A percentile compares a stretch with the other conserved stretches of the same genome.
Evolutionary conservation across 257 asterid species (phyloP).

Genomic region (Mitragyna speciosa): DNA sequence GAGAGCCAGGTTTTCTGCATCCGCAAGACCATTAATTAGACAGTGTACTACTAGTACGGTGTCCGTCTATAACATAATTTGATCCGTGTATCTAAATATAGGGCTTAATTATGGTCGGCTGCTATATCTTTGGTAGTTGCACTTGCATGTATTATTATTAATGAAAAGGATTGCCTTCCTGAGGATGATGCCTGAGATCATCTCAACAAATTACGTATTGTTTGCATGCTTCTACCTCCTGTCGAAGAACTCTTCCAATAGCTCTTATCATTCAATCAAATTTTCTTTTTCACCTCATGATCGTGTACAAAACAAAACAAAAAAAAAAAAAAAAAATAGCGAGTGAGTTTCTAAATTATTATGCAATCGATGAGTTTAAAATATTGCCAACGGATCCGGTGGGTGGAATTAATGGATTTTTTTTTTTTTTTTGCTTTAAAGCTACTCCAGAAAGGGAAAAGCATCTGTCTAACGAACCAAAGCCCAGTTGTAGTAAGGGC

Average conservation of each 20-base stretch:
- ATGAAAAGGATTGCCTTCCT: too few species aligned
- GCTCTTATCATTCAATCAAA: background rate
- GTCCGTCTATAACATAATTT: too few species aligned
- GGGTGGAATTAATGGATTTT: background rate
- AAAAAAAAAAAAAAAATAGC: background rate
- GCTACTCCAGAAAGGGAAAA: conserved; percentile 7
- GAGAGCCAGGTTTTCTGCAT: too few species aligned
- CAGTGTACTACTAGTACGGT: too few species aligned
- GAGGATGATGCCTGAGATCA: too few species aligned
- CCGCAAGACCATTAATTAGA: too few species aligned
- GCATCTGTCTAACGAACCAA: background rate
- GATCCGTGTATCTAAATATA: too few species aligned
- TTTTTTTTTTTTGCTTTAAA: conserved; percentile 26
- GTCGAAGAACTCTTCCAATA: background rate
- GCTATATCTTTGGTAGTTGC: too few species aligned
- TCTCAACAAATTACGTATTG: too few species aligned
- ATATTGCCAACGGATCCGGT: background rate
- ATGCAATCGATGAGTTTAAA: background rate
- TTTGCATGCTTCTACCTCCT: background rate
- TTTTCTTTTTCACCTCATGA: background rate
- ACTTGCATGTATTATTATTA: too few species aligned
- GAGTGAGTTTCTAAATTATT: background rate
- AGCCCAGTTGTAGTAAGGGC: background rate
- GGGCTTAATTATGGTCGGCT: too few species aligned
- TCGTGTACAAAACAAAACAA: background rate